These are phyloP conservation scores for Microdochium bolleyi DNA, from an alignment of 2,329 filamentous ascomycete species.

Conservation along the genomic window DNA sequence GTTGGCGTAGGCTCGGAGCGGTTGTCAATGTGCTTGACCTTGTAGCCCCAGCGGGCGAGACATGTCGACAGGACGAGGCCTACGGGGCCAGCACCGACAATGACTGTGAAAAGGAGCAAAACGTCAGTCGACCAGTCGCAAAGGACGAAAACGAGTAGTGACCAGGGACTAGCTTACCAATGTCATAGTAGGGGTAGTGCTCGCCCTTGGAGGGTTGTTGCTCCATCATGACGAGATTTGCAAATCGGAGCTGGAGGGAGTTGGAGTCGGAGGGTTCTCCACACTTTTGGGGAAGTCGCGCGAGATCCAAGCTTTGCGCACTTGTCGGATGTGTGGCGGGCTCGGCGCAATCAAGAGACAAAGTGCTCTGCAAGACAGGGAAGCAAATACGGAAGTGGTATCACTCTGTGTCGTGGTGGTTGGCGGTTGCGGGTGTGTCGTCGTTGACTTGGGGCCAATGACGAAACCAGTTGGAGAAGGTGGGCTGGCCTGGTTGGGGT, in stretches of 20 bases:
- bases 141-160: neutral
- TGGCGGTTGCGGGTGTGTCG: neutral
- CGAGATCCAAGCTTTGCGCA: too few species aligned
- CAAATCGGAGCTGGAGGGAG: too few species aligned
- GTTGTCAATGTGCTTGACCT: constrained; percentile 92
- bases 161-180: too few species aligned
- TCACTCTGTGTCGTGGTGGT: too few species aligned
- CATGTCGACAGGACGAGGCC: constrained; percentile 83
- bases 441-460: neutral
- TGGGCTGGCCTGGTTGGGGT: neutral
- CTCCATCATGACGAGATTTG: constrained; percentile 10
- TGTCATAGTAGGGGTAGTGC: constrained; percentile 28
- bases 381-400: too few species aligned
- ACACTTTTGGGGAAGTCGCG: too few species aligned
- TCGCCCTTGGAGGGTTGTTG: constrained; percentile 8
- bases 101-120: constrained; percentile 49
- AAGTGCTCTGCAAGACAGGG: too few species aligned
- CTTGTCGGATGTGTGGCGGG: too few species aligned
- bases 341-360: neutral
- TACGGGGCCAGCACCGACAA: constrained; percentile 82
- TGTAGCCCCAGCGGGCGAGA: constrained; percentile 87
- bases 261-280: too few species aligned
- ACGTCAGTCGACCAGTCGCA: neutral
- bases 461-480: neutral
- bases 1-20: constrained; percentile 76